Percentiles rank a stretch among this genome's conserved stretches.
These are phyloP conservation scores for Ormosia emarginata DNA, from an alignment of 306 rosid species.

Conservation along the genomic window DNA sequence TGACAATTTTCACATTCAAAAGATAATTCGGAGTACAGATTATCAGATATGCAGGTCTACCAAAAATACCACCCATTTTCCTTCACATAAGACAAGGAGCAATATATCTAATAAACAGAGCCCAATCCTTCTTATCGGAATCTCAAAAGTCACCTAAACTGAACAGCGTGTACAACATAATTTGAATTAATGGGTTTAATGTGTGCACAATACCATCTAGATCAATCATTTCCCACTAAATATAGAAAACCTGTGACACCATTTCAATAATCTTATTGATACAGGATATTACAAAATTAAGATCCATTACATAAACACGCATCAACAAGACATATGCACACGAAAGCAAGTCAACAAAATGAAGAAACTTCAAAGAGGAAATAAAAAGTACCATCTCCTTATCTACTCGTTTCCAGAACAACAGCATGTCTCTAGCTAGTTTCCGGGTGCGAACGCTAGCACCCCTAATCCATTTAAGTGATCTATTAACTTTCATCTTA, in stretches of 20 bases:
- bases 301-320: neutral
- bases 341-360: neutral
- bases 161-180: neutral
- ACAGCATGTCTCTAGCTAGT: constrained; percentile 87
- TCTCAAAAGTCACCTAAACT: neutral
- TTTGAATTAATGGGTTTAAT: neutral
- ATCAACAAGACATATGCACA: neutral
- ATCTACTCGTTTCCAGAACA: constrained; percentile 92
- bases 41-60: neutral
- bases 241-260: neutral
- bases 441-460: constrained; percentile 86
- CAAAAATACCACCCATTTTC: neutral
- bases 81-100: neutral
- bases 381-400: constrained; percentile 79
- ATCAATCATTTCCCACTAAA: neutral
- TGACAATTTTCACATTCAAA: neutral
- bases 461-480: constrained; percentile 72
- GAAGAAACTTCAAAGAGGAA: constrained; percentile 12
- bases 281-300: neutral
- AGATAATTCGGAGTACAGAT: neutral
- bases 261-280: neutral
- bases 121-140: neutral
- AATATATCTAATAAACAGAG: neutral
- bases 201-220: too few species aligned
- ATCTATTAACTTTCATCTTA: constrained; percentile 80